Evolutionary conservation across 495 filamentous ascomycete species (phyloP).

Genomic region (Lentithecium fluviatile): DNA sequence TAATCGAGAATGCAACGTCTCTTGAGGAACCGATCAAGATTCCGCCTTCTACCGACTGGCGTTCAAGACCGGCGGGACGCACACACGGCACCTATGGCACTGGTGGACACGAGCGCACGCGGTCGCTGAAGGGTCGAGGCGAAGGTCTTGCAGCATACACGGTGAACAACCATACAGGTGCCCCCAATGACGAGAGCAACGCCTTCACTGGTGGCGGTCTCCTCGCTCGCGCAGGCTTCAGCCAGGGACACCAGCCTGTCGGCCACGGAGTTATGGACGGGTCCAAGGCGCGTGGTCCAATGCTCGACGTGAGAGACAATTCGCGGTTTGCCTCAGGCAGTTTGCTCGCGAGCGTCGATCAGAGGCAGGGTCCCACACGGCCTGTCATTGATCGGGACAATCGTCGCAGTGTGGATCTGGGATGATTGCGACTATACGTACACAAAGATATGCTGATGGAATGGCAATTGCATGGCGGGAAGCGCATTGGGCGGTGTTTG

Average conservation of each 20-base stretch:
- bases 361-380: constrained; percentile 24
- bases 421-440: neutral
- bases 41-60: constrained; percentile 56
- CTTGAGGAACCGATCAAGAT: constrained; percentile 54
- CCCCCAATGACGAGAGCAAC: constrained; percentile 32
- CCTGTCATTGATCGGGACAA: constrained; percentile 41
- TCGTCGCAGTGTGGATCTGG: constrained; percentile 33
- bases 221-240: constrained; percentile 32
- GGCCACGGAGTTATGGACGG: constrained; percentile 58
- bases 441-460: too few species aligned
- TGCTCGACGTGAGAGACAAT: constrained; percentile 55
- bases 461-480: neutral
- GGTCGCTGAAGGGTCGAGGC: constrained; percentile 15
- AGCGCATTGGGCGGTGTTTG: neutral
- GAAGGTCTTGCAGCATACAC: constrained; percentile 29
- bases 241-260: constrained; percentile 37
- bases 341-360: constrained; percentile 48
- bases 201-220: constrained; percentile 39
- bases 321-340: constrained; percentile 58
- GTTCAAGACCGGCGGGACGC: constrained; percentile 40
- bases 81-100: constrained; percentile 24
- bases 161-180: constrained; percentile 27
- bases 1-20: constrained; percentile 67
- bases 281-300: constrained; percentile 52
- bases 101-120: constrained; percentile 25